Evolutionary conservation across 495 filamentous ascomycete species (phyloP), one percentile per base, ranked within the genome.

Genomic region (Neurospora sp.): DNA sequence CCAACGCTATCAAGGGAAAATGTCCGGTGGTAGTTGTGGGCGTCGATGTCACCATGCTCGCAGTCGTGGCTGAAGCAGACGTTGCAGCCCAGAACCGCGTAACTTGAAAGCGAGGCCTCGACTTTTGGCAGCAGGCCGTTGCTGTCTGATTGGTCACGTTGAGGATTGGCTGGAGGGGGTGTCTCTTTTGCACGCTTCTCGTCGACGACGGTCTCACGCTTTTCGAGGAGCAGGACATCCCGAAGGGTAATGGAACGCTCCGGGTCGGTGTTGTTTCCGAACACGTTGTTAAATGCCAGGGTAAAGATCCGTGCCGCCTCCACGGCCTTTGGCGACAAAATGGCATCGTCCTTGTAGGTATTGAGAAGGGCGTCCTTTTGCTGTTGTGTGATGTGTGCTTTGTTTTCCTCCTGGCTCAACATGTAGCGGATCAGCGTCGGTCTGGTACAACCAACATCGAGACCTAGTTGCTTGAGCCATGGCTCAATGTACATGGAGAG

Each of bases 31-130:
- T 84, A 80, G 40, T 86, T 86, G 14, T 84, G 79, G 11, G 79
- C 74, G 70, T 83, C 81, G n/a, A 84, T 84, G 35, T 85, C 84
- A 48, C 84, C 84, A 69, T 86, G 84, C 73, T 85, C 84, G 71
- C 84, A 86, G 42, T 84, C 84, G 72, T 86, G 81, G 59, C 82
- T 82, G 61, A 82, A 82, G 73, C 84, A 86, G 18, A 85, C 81
- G 27, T 84, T 76, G 69, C 84, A 86, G 10, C 83, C 83, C 22
- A 85, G 81, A 7, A 81, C 74, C 20, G 81, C 80, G 69, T 86
- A 85, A 18, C 83, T 85, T 39, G 79, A 83, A 8, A 86, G 71
- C 12, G 79, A 75, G 18, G 78, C 75, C 71, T 84, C 83, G 41
- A 82, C 78, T 73, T 79, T 78, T 5, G 74, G 74, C 44, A 80